Percentiles rank a stretch among this genome's conserved stretches.
Conservation (phyloP, 768 basidiomycete species). For the Pholiota microspora region DNA sequence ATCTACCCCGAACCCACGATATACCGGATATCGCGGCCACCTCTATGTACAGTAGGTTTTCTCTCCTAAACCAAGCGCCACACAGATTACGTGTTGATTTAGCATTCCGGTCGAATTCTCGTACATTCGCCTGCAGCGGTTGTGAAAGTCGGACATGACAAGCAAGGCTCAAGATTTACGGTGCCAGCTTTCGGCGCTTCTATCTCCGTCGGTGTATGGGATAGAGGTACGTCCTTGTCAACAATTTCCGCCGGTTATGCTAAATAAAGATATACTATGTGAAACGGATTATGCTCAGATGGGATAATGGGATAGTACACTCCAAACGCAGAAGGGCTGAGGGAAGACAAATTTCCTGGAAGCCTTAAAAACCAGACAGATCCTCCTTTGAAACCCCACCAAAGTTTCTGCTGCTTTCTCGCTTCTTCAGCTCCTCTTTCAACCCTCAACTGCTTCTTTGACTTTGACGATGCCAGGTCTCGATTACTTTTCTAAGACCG, state of each 20-base stretch:
- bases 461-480: constrained; percentile 21
- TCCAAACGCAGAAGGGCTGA: not conserved
- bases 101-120: too few relatives aligned
- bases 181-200: not conserved
- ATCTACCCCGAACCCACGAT: not conserved
- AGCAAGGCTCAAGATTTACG: not conserved
- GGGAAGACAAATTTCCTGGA: not conserved
- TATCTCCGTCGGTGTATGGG: constrained; percentile 8
- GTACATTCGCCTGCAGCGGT: too few relatives aligned
- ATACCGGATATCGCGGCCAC: not conserved
- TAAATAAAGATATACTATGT: constrained; percentile 5
- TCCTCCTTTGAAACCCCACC: not conserved
- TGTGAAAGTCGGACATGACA: not conserved
- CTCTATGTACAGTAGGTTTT: not conserved
- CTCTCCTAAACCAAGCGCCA: too few relatives aligned
- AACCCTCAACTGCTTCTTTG: not conserved
- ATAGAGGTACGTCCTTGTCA: constrained; percentile 10
- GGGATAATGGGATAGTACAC: not conserved
- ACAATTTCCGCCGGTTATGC: not conserved
- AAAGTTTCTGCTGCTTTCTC: not conserved
- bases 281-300: not conserved
- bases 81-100: too few relatives aligned
- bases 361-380: constrained; percentile 4
- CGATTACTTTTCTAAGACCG: constrained; percentile 21
- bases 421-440: not conserved